These are phyloP conservation scores for Carallia brachiata DNA, from an alignment of 345 rosid species.

Conservation along the genomic window DNA sequence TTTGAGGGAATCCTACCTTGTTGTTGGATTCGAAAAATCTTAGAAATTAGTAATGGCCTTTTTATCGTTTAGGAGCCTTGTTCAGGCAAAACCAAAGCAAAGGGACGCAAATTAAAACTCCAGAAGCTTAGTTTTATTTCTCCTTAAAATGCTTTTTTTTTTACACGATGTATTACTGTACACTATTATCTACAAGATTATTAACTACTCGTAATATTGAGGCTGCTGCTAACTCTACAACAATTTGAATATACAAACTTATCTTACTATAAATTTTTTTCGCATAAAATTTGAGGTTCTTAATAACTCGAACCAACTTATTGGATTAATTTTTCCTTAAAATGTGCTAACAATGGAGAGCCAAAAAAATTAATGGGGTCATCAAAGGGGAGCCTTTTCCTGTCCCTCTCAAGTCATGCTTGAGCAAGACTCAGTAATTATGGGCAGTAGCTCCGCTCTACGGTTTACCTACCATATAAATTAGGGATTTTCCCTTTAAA, in stretches of 20 bases:
- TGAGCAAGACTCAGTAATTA: conserved; percentile 43
- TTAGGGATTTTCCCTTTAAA: neutral
- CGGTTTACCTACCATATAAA: neutral
- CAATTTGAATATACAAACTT: no score
- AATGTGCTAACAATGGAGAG: neutral
- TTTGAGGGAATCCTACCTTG: conserved; percentile 4
- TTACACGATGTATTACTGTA: no score
- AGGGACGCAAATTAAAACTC: conserved; percentile 19
- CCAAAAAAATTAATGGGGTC: neutral
- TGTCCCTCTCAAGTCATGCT: conserved; percentile 34
- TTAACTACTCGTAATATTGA: no score
- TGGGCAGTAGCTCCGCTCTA: conserved; percentile 15
- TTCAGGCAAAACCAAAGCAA: conserved; percentile 29
- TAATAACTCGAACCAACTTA: no score
- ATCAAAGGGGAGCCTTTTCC: conserved; percentile 24
- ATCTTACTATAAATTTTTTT: no score
- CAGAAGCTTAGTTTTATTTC: conserved; percentile 1
- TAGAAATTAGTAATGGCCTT: conserved; percentile 6
- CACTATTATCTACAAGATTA: no score
- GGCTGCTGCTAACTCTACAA: no score
- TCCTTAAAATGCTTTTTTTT: no score
- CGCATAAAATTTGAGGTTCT: no score
- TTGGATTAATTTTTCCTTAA: neutral
- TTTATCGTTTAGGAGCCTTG: conserved; percentile 19
- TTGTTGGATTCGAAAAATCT: conserved; percentile 12